Conservation (phyloP, 2,329 filamentous ascomycete genomes). For the Aureobasidium lini region DNA sequence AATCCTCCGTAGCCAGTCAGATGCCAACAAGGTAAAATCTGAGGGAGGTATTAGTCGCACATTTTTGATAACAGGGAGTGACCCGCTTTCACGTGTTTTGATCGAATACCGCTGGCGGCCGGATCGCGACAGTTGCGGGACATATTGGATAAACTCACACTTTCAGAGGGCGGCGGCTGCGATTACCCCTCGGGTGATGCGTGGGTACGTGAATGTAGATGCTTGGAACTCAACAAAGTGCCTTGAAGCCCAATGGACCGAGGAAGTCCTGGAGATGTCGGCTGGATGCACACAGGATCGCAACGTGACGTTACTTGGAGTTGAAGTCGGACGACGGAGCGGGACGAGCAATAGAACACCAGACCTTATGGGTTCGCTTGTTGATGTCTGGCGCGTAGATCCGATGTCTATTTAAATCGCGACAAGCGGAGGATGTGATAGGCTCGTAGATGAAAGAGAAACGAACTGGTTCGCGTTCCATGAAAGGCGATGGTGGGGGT, state of each 20-base stretch:
- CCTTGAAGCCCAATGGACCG: slow-evolving; percentile 11
- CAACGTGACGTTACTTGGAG: background rate
- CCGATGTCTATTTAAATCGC: background rate
- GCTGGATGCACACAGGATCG: slow-evolving; percentile 4
- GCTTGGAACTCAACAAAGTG: background rate
- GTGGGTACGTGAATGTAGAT: background rate
- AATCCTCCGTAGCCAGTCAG: background rate
- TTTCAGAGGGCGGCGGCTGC: background rate
- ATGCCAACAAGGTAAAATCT: background rate
- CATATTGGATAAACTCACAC: background rate
- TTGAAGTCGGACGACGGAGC: background rate
- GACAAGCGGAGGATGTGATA: background rate
- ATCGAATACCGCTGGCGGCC: background rate
- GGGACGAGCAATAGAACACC: background rate
- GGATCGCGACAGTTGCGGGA: background rate
- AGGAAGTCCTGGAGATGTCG: background rate
- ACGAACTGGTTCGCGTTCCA: slow-evolving; percentile 2
- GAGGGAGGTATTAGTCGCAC: background rate
- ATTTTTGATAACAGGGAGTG: background rate
- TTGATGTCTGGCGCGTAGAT: slow-evolving; percentile 9
- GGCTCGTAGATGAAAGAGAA: background rate
- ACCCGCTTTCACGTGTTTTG: background rate
- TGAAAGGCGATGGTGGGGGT: background rate
- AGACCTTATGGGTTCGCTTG: background rate
- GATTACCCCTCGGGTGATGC: background rate